These are phyloP conservation scores for Yamadazyma dendronema DNA, from an alignment of 1,139 yeast species.

Conservation along the genomic window DNA sequence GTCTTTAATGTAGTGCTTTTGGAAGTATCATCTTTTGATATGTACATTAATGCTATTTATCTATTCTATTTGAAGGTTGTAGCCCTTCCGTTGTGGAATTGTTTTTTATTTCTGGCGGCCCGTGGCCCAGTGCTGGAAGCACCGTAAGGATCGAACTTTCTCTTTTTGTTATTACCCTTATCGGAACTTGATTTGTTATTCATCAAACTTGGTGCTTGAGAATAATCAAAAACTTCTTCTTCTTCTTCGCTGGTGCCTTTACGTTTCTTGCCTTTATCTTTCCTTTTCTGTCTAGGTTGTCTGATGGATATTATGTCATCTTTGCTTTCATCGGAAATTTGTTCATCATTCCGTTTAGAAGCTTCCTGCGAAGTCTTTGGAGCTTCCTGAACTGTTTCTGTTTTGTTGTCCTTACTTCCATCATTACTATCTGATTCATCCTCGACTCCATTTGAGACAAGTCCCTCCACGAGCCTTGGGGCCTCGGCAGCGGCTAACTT, in stretches of 20 bases:
- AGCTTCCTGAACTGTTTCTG: slow-evolving; percentile 8
- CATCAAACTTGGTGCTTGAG: slow-evolving; percentile 27
- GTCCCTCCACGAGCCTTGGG: too few relatives aligned
- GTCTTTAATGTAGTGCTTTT: too few relatives aligned
- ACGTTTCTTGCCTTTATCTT: slow-evolving; percentile 8
- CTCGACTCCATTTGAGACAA: slow-evolving; percentile 1
- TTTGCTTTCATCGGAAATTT: slow-evolving; percentile 22
- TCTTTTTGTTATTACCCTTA: slow-evolving; percentile 34
- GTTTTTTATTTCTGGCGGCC: slow-evolving; percentile 45
- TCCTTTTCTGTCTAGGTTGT: slow-evolving; percentile 20
- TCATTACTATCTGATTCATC: slow-evolving; percentile 1
- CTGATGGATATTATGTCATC: slow-evolving; percentile 59
- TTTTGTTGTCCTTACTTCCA: neutral
- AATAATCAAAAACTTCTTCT: slow-evolving; percentile 43
- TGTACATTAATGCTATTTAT: neutral
- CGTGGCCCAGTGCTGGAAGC: slow-evolving; percentile 48
- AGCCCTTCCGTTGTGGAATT: slow-evolving; percentile 44
- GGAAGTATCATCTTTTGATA: too few relatives aligned
- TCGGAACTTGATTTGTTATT: slow-evolving; percentile 9
- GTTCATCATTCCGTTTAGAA: slow-evolving; percentile 4
- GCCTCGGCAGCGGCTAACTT: slow-evolving; percentile 1
- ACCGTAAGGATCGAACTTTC: slow-evolving; percentile 62
- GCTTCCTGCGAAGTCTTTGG: neutral
- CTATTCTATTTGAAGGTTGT: slow-evolving; percentile 38
- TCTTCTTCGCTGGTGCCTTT: slow-evolving; percentile 14